Conservation (phyloP, 768 basidiomycete species). For the Leucocoprinus sp. region DNA sequence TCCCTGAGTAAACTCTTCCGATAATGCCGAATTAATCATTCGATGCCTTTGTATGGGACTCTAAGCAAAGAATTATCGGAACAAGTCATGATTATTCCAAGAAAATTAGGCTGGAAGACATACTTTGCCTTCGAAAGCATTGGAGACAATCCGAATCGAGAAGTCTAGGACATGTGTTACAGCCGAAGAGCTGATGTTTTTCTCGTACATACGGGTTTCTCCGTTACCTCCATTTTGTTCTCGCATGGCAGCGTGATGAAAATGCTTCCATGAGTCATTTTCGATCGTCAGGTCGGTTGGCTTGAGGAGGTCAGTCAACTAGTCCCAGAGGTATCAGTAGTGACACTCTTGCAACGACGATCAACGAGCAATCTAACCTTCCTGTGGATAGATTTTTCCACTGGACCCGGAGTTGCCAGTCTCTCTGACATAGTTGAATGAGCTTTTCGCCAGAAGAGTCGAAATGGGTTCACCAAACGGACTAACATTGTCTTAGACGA, state of each 20-base stretch:
- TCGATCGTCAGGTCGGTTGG: conserved; percentile 59
- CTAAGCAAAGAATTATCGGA: conserved; percentile 27
- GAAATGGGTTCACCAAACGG: conserved; percentile 11
- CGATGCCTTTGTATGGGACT: conserved; percentile 75
- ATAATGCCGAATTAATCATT: conserved; percentile 64
- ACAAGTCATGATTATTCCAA: conserved; percentile 11
- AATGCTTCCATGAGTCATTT: conserved; percentile 82
- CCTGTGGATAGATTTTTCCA: conserved; percentile 52
- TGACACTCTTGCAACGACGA: conserved; percentile 7
- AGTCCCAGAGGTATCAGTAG: conserved; percentile 9
- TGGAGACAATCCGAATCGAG: conserved; percentile 64
- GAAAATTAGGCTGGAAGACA: conserved; percentile 13
- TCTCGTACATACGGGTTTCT: conserved; percentile 66
- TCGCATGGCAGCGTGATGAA: conserved; percentile 79
- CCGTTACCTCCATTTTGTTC: conserved; percentile 56
- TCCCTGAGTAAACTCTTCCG: conserved; percentile 62
- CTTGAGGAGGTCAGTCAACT: conserved; percentile 57
- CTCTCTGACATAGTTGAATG: conserved; percentile 3
- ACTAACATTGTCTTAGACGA: conserved; percentile 3
- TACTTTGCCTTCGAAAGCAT: conserved; percentile 69
- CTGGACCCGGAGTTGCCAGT: conserved; percentile 30
- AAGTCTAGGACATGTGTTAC: conserved; percentile 48
- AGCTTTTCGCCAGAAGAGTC: conserved; percentile 5
- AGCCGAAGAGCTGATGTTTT: neutral
- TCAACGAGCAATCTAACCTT: conserved; percentile 36